Evolutionary conservation across 148 eudicot species (phyloP).

Genomic region (Camellia japonica): DNA sequence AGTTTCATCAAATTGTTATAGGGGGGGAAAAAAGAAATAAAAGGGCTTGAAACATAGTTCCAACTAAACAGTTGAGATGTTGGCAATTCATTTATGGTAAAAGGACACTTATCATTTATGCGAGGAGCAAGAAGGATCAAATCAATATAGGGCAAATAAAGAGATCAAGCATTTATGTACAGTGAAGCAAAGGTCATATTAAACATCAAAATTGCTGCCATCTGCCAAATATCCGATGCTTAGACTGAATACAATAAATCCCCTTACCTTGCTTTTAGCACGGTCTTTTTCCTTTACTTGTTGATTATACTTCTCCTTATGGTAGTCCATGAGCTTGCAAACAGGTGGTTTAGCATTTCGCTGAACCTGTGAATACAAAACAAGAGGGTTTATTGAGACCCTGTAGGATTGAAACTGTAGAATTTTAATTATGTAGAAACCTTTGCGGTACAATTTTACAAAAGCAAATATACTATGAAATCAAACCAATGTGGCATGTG

Average conservation of each 20-base stretch:
- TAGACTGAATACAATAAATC: constrained; percentile 10
- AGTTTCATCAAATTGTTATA: neutral
- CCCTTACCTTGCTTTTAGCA: constrained; percentile 61
- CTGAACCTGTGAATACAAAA: constrained; percentile 50
- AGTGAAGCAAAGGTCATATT: constrained; percentile 1
- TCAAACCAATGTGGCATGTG: neutral
- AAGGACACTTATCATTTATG: neutral
- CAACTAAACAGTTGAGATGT: neutral
- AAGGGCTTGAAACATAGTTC: neutral
- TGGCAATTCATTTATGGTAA: neutral
- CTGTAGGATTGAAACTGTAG: neutral
- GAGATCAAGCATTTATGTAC: neutral
- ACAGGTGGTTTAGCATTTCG: constrained; percentile 62
- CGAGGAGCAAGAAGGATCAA: neutral
- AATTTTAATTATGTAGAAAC: neutral
- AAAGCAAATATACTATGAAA: neutral
- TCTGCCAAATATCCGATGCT: neutral
- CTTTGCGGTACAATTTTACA: neutral
- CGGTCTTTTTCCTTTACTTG: constrained; percentile 57
- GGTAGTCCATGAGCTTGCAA: constrained; percentile 71
- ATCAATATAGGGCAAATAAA: neutral
- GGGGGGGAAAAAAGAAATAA: neutral
- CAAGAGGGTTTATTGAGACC: neutral
- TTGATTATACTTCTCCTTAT: constrained; percentile 51
- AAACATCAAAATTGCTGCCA: neutral